Evolutionary conservation across 2,329 filamentous ascomycete species (phyloP).

Genomic region (Hypoxylon sp.): DNA sequence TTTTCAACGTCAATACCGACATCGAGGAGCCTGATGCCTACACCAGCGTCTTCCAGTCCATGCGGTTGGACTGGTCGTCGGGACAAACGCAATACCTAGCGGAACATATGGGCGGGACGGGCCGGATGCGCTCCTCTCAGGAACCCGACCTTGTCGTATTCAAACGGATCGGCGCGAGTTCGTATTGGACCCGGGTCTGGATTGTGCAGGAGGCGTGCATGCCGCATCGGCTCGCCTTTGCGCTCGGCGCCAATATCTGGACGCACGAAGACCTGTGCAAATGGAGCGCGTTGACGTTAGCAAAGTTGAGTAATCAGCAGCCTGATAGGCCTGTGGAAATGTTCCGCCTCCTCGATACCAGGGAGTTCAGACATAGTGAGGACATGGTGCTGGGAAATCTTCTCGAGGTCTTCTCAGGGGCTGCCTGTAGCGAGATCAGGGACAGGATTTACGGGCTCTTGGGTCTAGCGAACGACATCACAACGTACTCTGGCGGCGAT

Average conservation of each 20-base stretch:
- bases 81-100: slow-evolving; percentile 14
- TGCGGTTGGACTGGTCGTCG: slow-evolving; percentile 2
- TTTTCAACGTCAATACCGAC: no score
- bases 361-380: not conserved
- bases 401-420: not conserved
- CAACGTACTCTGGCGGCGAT: not conserved
- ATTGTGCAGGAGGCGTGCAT: slow-evolving; percentile 23
- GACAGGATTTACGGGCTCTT: slow-evolving; percentile 16
- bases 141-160: not conserved
- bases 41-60: not conserved
- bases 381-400: slow-evolving; percentile 5
- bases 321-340: not conserved
- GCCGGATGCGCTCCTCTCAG: not conserved
- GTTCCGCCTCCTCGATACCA: not conserved
- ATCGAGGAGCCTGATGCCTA: not conserved
- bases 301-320: no score
- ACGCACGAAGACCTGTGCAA: not conserved
- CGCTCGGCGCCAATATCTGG: slow-evolving; percentile 15
- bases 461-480: slow-evolving; percentile 12
- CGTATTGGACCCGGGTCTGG: slow-evolving; percentile 23
- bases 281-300: not conserved
- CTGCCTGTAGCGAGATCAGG: not conserved
- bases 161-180: not conserved
- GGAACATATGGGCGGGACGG: not conserved
- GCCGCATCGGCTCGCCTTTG: slow-evolving; percentile 1